Percentiles rank a stretch among this genome's conserved stretches.
Evolutionary conservation across 352 stramenopile species (phyloP).

Genomic region (Sclerospora graminicola): DNA sequence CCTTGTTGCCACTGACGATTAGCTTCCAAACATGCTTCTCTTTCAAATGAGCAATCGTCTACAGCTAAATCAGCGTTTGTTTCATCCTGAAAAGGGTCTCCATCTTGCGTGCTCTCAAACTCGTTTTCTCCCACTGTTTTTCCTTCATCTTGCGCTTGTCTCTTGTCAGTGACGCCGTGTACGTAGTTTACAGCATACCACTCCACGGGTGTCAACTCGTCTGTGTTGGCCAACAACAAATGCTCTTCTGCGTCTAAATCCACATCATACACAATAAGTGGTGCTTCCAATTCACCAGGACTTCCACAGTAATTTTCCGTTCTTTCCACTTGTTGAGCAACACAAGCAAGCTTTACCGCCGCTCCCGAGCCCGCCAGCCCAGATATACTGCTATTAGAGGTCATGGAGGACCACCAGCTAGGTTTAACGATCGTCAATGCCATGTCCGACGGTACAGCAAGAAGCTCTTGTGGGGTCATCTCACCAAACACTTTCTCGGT

Average conservation of each 20-base stretch:
- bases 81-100: constrained; percentile 7
- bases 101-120: constrained; percentile 9
- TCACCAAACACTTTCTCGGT: constrained; percentile 75
- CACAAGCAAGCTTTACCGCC: constrained; percentile 18
- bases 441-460: constrained; percentile 44
- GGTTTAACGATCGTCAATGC: constrained; percentile 46
- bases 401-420: constrained; percentile 54
- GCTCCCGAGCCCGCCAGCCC: constrained; percentile 12
- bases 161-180: constrained; percentile 49
- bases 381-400: constrained; percentile 26
- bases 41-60: constrained; percentile 35
- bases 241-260: constrained; percentile 77
- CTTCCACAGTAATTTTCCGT: constrained; percentile 39
- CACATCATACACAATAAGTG: constrained; percentile 46
- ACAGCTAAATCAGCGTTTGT: constrained; percentile 13
- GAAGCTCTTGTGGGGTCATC: constrained; percentile 59
- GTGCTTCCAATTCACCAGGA: constrained; percentile 26
- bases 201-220: constrained; percentile 75
- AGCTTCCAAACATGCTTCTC: constrained; percentile 20
- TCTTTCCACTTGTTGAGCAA: constrained; percentile 30
- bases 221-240: constrained; percentile 68
- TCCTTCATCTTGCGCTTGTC: constrained; percentile 17
- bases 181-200: constrained; percentile 82
- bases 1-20: constrained; percentile 34
- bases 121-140: constrained; percentile 6